Conservation (phyloP, 768 basidiomycete genomes). For the Pilatotrama ljubarskyi region DNA sequence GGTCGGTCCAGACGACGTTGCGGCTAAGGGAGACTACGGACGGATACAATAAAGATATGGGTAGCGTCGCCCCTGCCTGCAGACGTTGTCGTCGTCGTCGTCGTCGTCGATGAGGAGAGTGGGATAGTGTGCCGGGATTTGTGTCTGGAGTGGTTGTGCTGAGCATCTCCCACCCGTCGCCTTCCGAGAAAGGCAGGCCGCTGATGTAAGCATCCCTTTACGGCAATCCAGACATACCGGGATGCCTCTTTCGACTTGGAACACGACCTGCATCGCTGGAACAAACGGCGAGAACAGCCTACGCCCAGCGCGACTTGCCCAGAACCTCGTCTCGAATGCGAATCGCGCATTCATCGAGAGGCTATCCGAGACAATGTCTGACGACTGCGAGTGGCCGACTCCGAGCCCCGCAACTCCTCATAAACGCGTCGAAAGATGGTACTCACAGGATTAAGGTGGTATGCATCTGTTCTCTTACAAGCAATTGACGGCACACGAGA, state of each 20-base stretch:
- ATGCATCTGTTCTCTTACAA: no score
- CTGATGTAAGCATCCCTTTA: not conserved
- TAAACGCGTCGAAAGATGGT: no score
- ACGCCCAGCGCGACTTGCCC: not conserved
- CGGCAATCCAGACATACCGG: not conserved
- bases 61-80: not conserved
- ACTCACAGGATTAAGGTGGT: no score
- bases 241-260: no score
- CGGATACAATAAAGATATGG: not conserved
- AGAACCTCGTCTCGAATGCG: no score
- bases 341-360: no score
- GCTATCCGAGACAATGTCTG: no score
- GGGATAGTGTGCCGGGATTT: not conserved
- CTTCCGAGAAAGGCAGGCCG: no score
- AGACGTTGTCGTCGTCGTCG: not conserved
- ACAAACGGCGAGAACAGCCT: conserved; percentile 5
- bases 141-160: not conserved
- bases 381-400: no score
- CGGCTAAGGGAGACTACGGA: not conserved
- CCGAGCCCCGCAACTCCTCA: no score
- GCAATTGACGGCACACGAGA: no score
- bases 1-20: not conserved
- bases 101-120: not conserved
- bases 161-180: not conserved
- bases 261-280: not conserved